Conservation (phyloP, 2,329 filamentous ascomycete species). For the Stagonosporopsis chrysanthemi region DNA sequence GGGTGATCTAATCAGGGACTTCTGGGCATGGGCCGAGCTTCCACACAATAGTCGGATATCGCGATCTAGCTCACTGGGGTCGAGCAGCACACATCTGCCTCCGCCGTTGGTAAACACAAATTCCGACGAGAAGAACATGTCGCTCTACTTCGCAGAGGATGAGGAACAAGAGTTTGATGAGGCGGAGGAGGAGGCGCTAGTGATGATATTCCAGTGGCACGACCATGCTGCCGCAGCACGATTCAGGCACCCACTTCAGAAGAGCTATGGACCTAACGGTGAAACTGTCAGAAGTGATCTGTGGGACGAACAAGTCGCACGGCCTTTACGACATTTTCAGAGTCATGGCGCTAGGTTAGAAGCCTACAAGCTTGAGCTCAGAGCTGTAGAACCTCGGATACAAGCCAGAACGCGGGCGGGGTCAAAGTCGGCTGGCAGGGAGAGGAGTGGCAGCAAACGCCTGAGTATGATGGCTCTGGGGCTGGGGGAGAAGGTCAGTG, state of each 20-base stretch:
- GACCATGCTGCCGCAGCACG: conserved; percentile 35
- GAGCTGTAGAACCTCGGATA: conserved; percentile 35
- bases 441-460: conserved; percentile 34
- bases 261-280: conserved; percentile 36
- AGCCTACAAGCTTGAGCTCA: conserved; percentile 35
- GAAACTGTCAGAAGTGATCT: conserved; percentile 30
- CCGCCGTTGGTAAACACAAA: conserved; percentile 21
- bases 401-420: conserved; percentile 11
- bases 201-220: conserved; percentile 44
- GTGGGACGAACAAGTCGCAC: conserved; percentile 38
- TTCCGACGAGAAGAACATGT: conserved; percentile 39
- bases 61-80: conserved; percentile 8
- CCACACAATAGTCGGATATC: conserved; percentile 12
- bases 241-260: conserved; percentile 40
- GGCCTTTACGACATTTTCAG: conserved; percentile 36
- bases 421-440: conserved; percentile 16
- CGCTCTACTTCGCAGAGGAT: conserved; percentile 27
- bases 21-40: conserved; percentile 42
- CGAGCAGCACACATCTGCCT: conserved; percentile 8
- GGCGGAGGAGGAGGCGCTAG: conserved; percentile 32
- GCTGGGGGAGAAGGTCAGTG: conserved; percentile 36
- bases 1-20: conserved; percentile 39
- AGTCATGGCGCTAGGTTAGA: conserved; percentile 34
- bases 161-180: conserved; percentile 15
- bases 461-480: conserved; percentile 36